A percentile compares a stretch with the other conserved stretches of the same genome.
These are phyloP conservation scores for Hexamita inflata DNA, from an alignment of 208 protist genomes.

Conservation along the genomic window DNA sequence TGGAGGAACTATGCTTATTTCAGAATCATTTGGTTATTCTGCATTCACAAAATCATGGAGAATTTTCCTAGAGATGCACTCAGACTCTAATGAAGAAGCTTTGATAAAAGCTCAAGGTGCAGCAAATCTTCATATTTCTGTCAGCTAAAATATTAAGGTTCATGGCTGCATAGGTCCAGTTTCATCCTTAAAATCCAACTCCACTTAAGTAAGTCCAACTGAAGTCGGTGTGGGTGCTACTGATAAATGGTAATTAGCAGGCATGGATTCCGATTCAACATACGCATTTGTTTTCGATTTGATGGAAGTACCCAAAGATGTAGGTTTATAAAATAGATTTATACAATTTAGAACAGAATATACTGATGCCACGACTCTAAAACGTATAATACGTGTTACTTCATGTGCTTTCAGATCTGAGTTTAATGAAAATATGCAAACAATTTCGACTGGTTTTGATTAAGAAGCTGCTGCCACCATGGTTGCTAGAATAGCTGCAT, in stretches of 20 bases:
- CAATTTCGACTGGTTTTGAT: slow-evolving; percentile 8
- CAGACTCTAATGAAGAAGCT: neutral
- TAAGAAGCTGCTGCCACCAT: slow-evolving; percentile 19
- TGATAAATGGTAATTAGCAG: neutral
- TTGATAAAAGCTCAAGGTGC: neutral
- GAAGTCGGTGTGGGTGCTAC: neutral
- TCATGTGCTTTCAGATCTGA: slow-evolving; percentile 18
- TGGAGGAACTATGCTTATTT: slow-evolving; percentile 8
- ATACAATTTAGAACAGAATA: slow-evolving; percentile 18
- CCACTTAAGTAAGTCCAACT: neutral
- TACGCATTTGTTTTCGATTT: neutral
- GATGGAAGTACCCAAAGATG: neutral
- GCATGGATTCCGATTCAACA: slow-evolving; percentile 6
- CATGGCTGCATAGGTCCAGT: too few species aligned
- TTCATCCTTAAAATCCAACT: too few species aligned
- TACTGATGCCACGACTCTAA: neutral
- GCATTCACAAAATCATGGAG: slow-evolving; percentile 13
- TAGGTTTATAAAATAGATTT: too few species aligned
- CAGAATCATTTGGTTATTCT: slow-evolving; percentile 13
- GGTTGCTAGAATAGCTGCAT: neutral
- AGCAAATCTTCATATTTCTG: too few species aligned
- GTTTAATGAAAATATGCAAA: too few species aligned
- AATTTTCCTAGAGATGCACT: neutral
- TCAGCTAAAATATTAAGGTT: too few species aligned
- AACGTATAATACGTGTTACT: neutral